Base-by-base conservation (phyloP, 441 rosid species). In the Populus tomentosa region DNA sequence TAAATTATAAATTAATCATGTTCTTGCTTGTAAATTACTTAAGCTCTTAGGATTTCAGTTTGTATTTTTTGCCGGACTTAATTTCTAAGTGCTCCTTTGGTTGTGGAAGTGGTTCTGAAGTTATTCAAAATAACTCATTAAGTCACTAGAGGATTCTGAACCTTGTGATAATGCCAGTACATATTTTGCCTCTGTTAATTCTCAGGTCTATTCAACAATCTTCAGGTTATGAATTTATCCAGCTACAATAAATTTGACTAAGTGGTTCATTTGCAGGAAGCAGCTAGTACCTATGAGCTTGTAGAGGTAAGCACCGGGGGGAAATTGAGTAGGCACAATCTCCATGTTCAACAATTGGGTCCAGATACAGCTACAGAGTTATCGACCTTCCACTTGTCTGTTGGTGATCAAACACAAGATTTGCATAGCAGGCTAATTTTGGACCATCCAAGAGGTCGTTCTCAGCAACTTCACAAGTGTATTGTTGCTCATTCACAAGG, bases 271-370 rank as follows among this genome's bases (percentile, higher is more conserved):
- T 59, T 81, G 83, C 85, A 93, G 99, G 92, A 91, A 86, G 76
- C 90, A 62, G 82, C 83, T 77, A 93, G 99, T 82, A 75, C 75
- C 38, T 95, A 93, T 75, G 92, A 92, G 80, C 95, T 95, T 32
- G 92, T 89, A 21, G 99, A 95, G 88, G 87, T 92, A 80, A 93
- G 99, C 80, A 89, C 91, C 1, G 99, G 99, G 6, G 98, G 97
- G 70, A 93, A 83, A 79, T 81, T 95, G 64, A 92, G 98, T 82
- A 85, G 99, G 82, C 98, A 95, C 86, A 93, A 92, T 85, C 86
- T 93, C 73, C 96, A 93, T 77, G 90, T 93, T 61, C 96, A 92
- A 76, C 98, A 95, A 82, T 79, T 90, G 36, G 98, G 99, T 50
- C 91, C 98, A 8, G 94, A 88, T 63, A 95, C 99, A 0, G 67